Evolutionary conservation across 306 rosid species (phyloP), one percentile per base, ranked within the genome.

Genomic region (Ammopiptanthus mongolicus): DNA sequence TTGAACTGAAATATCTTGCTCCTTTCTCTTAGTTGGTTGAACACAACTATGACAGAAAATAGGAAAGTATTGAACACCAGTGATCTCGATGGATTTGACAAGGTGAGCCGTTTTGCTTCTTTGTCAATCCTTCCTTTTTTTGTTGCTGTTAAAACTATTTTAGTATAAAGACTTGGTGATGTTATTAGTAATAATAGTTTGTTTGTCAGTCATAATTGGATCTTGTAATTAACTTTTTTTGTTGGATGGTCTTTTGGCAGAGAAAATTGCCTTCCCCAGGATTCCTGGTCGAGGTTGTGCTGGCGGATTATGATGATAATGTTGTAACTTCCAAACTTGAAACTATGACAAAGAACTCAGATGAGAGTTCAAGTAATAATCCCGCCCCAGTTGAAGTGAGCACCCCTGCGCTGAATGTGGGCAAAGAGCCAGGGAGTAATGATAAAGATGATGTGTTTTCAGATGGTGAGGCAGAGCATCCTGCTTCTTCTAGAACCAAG

Each of bases 221-320:
- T 69, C 36, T 76, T 61, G 51, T 82, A 13, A 53, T 71, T 67
- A 65, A 66, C 70, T 28, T 59, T 44, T 68, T 39, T 17, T 19
- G 18, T 77, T 62, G 55, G 60, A 29, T 82, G 41, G 29, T 44
- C 31, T 67, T 74, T 78, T 63, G 82, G 89, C 84, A 92, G 96
- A 92, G 98, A 73, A 96, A 90, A 84, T 80, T 96, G 73, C 98
- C 98, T 73, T 96, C 98, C 79, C 99, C 98, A 3, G 97, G 99
- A 75, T 96, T 96, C 83, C 83, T 89, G 87, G 91, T 96, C 69
- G 99, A 96, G 83, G 81, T 92, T 74, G 97, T 96, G 81, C 88
- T 90, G 4, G 91, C 80, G 66, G 99, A 96, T 82, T 74, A 85
- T 61, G 77, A 76, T 36, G 86, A 83, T 69, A 46, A 50, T 66